Conservation (phyloP, 495 filamentous ascomycete genomes). For the Neurospora sp. region DNA sequence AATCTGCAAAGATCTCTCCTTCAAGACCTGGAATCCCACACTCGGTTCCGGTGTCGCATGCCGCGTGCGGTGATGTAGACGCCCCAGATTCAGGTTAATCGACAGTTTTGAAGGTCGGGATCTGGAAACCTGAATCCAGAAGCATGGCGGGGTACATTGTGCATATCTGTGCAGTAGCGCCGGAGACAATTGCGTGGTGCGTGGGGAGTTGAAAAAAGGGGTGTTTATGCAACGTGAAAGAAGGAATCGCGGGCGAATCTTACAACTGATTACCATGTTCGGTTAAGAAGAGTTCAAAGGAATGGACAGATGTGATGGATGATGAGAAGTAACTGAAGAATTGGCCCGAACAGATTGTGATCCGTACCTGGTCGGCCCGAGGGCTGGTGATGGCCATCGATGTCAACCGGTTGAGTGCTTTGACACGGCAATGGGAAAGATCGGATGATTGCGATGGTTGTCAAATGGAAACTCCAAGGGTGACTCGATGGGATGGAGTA, state of each 20-base stretch:
- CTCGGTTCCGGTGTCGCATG: not conserved
- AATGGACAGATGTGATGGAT: not conserved
- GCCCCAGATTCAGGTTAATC: not conserved
- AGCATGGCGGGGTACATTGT: not conserved
- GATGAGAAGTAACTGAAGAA: not conserved
- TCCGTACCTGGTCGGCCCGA: not conserved
- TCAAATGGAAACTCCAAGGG: not conserved
- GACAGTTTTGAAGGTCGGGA: not conserved
- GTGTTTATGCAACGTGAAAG: not conserved
- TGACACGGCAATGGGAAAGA: not conserved
- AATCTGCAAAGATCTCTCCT: not conserved
- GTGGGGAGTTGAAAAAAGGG: not conserved
- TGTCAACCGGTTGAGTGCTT: not conserved
- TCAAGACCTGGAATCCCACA: not conserved
- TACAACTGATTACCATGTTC: not conserved
- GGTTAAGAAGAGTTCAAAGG: not conserved
- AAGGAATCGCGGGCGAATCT: not conserved
- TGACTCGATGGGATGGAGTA: slow-evolving; percentile 20
- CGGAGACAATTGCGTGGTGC: not conserved
- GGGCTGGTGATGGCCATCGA: not conserved
- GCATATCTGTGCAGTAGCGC: not conserved
- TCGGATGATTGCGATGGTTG: not conserved
- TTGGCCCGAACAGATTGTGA: not conserved
- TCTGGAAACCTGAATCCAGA: not conserved
- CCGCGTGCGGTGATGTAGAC: not conserved